Conservation (phyloP, 2,329 filamentous ascomycete genomes). For the Fusarium tupiense region DNA sequence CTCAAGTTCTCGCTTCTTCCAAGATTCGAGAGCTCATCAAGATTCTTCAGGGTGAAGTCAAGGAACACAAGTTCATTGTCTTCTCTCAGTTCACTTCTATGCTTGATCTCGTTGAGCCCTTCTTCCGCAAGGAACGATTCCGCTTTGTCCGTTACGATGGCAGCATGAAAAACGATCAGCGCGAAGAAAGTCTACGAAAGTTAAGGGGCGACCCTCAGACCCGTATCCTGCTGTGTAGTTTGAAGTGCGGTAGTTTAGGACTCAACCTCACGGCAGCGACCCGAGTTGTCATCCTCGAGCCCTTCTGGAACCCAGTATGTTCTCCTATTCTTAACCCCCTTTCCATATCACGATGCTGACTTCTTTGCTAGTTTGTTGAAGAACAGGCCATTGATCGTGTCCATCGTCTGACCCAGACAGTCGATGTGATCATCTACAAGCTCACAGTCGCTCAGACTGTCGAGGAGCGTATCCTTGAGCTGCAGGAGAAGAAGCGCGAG, state of each 20-base stretch:
- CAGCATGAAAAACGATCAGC: constrained; percentile 90
- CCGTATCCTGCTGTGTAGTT: constrained; percentile 87
- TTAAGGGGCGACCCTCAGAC: constrained; percentile 80
- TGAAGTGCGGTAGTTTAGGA: constrained; percentile 92
- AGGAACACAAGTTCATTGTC: constrained; percentile 94
- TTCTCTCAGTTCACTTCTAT: constrained; percentile 99
- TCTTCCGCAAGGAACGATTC: constrained; percentile 78
- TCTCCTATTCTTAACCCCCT: constrained; percentile 17
- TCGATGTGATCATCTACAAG: constrained; percentile 95
- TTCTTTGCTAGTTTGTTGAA: constrained; percentile 80
- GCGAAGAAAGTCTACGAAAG: constrained; percentile 83
- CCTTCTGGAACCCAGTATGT: constrained; percentile 95
- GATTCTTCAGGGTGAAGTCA: constrained; percentile 81
- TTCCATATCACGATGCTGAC: constrained; percentile 4
- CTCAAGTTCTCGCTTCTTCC: constrained; percentile 75
- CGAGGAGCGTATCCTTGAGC: constrained; percentile 91
- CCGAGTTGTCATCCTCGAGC: constrained; percentile 92
- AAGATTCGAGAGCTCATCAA: constrained; percentile 89
- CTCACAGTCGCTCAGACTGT: constrained; percentile 88
- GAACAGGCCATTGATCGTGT: constrained; percentile 99
- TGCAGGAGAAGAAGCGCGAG: constrained; percentile 93
- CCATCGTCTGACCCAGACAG: constrained; percentile 95
- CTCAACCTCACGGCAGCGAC: constrained; percentile 95
- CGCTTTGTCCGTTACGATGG: constrained; percentile 92
- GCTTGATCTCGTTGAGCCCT: constrained; percentile 95